A percentile compares a stretch with the other conserved stretches of the same genome.
These are phyloP conservation scores for Collybia sp. DNA, from an alignment of 768 basidiomycete species.

Conservation along the genomic window DNA sequence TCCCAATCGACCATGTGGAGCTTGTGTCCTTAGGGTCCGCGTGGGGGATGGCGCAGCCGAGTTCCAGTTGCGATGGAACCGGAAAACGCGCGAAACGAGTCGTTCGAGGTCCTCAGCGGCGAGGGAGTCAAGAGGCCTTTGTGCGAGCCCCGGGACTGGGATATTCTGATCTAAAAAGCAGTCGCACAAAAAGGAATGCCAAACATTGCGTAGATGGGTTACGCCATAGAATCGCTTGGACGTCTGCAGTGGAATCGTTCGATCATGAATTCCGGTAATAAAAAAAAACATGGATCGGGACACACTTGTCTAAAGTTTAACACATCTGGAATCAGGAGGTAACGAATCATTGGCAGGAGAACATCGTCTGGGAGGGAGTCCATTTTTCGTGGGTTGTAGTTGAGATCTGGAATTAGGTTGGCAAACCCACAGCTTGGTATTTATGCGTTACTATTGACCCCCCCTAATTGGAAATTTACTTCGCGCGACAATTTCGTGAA, in stretches of 20 bases:
- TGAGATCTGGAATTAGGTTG: background rate
- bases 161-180: constrained; percentile 37
- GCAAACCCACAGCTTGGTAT: background rate
- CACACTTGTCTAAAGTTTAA: constrained; percentile 43
- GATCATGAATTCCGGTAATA: background rate
- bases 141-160: constrained; percentile 39
- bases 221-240: constrained; percentile 35
- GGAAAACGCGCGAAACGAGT: constrained; percentile 31
- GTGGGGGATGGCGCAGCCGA: constrained; percentile 28
- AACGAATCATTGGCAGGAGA: constrained; percentile 34
- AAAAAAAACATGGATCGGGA: too few species aligned
- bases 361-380: constrained; percentile 44
- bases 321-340: constrained; percentile 37
- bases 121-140: constrained; percentile 25
- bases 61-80: constrained; percentile 47
- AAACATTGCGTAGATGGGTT: constrained; percentile 45
- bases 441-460: background rate
- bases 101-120: constrained; percentile 39
- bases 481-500: background rate
- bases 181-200: constrained; percentile 38
- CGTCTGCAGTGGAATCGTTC: constrained; percentile 29
- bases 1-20: constrained; percentile 22
- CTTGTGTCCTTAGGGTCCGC: constrained; percentile 18
- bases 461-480: background rate
- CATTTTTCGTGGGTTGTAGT: constrained; percentile 4